These are phyloP conservation scores for Pythium grandisporangium DNA, from an alignment of 352 stramenopile genomes.

Conservation along the genomic window DNA sequence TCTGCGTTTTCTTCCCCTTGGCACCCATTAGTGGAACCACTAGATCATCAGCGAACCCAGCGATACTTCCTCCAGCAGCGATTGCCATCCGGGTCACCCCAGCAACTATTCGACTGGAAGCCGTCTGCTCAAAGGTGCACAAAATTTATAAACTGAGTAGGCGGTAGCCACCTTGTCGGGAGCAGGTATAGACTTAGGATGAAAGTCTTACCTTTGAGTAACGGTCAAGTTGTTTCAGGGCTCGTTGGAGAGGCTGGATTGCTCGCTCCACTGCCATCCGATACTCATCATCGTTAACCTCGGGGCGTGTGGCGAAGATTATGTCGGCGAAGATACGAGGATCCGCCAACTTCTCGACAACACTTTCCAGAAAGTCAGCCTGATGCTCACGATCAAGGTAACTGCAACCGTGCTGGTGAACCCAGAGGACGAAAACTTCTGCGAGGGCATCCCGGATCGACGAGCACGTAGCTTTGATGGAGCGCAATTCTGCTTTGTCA, in stretches of 20 bases:
- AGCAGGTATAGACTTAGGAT: no score
- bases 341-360: slow-evolving; percentile 60
- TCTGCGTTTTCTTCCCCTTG: slow-evolving; percentile 11
- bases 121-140: slow-evolving; percentile 1
- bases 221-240: slow-evolving; percentile 47
- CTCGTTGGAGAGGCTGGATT: slow-evolving; percentile 26
- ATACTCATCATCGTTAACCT: slow-evolving; percentile 21
- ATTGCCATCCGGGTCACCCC: slow-evolving; percentile 33
- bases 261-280: slow-evolving; percentile 16
- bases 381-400: slow-evolving; percentile 18
- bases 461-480: slow-evolving; percentile 43
- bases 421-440: slow-evolving; percentile 54
- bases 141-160: neutral
- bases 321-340: slow-evolving; percentile 62
- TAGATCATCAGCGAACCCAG: slow-evolving; percentile 32
- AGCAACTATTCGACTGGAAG: neutral
- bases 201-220: slow-evolving; percentile 56
- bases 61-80: slow-evolving; percentile 26
- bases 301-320: slow-evolving; percentile 21
- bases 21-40: slow-evolving; percentile 30
- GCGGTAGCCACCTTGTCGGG: neutral
- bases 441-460: slow-evolving; percentile 48
- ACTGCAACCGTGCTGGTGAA: slow-evolving; percentile 32
- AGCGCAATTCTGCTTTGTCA: slow-evolving; percentile 21
- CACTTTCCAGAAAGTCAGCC: slow-evolving; percentile 39